phyloP scores from a whole-genome alignment of 208 protist species.

The Trypanosoma platydactyli region DNA sequence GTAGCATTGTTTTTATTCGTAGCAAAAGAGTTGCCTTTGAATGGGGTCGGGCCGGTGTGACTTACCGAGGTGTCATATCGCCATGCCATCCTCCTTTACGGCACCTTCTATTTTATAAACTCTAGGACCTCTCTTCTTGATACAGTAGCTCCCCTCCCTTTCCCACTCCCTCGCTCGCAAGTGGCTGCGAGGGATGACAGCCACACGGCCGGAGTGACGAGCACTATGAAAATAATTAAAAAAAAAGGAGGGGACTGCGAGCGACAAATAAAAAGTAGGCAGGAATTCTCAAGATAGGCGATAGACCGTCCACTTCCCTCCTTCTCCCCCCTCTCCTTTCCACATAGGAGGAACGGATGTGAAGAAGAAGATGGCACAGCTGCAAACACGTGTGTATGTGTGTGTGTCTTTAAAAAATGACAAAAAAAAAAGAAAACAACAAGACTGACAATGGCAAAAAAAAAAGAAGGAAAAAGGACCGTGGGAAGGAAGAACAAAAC shows the following conservation, averaged over 20 bases:
- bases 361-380: background rate
- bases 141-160: no score
- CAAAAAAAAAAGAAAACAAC: background rate
- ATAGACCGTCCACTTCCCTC: no score
- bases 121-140: no score
- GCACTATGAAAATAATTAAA: no score
- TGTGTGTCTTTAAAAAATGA: background rate
- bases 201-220: background rate
- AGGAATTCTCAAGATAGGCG: no score
- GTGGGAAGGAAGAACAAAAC: no score
- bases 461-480: background rate
- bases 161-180: no score
- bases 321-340: no score
- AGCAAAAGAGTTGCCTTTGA: slow-evolving; percentile 10
- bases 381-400: no score
- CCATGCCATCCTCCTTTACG: slow-evolving; percentile 38
- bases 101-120: no score
- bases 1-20: slow-evolving; percentile 4
- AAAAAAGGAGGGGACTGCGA: background rate
- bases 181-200: no score
- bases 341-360: slow-evolving; percentile 6
- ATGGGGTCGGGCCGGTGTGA: slow-evolving; percentile 2
- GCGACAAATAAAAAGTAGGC: background rate
- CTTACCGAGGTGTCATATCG: slow-evolving; percentile 36
- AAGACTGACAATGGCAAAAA: slow-evolving; percentile 1